A percentile compares a stretch with the other conserved stretches of the same genome.
Conservation (phyloP, 768 basidiomycete genomes). For the Xerocomellus amylosporus region DNA sequence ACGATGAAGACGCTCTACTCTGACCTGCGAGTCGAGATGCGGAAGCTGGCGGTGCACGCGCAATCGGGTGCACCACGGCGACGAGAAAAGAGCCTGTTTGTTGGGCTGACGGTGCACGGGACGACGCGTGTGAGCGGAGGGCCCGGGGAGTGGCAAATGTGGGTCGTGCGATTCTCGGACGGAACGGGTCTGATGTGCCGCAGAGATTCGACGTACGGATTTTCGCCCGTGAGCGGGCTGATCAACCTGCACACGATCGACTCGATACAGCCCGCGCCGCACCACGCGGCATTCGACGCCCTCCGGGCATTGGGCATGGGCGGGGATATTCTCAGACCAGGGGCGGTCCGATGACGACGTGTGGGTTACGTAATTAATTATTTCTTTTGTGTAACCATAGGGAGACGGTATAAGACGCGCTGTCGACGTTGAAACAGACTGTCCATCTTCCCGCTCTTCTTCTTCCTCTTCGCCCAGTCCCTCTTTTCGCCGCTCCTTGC, state of each 20-base stretch:
- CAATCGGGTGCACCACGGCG: background rate
- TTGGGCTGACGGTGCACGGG: slow-evolving; percentile 57
- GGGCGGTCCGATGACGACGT: slow-evolving; percentile 1
- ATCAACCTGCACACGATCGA: slow-evolving; percentile 65
- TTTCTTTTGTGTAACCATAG: slow-evolving; percentile 2
- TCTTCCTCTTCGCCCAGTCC: slow-evolving; percentile 8
- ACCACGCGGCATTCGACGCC: slow-evolving; percentile 65
- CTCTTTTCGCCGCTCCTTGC: slow-evolving; percentile 22
- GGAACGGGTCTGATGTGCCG: background rate
- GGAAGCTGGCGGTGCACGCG: slow-evolving; percentile 41
- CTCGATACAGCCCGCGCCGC: slow-evolving; percentile 77
- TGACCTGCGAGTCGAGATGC: slow-evolving; percentile 56
- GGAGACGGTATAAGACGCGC: background rate
- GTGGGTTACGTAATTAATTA: slow-evolving; percentile 13
- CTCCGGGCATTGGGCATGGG: slow-evolving; percentile 38
- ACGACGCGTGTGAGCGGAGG: slow-evolving; percentile 61
- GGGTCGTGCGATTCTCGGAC: slow-evolving; percentile 21
- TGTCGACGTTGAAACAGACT: background rate
- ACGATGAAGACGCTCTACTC: slow-evolving; percentile 75
- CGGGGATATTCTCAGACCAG: slow-evolving; percentile 15
- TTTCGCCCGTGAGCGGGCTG: slow-evolving; percentile 64
- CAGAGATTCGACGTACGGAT: slow-evolving; percentile 71
- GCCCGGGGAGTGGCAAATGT: slow-evolving; percentile 72
- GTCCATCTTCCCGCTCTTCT: background rate
- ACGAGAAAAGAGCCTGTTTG: slow-evolving; percentile 57